These are phyloP conservation scores for Colletotrichum karsti DNA, from an alignment of 2,329 filamentous ascomycete genomes.

Conservation along the genomic window DNA sequence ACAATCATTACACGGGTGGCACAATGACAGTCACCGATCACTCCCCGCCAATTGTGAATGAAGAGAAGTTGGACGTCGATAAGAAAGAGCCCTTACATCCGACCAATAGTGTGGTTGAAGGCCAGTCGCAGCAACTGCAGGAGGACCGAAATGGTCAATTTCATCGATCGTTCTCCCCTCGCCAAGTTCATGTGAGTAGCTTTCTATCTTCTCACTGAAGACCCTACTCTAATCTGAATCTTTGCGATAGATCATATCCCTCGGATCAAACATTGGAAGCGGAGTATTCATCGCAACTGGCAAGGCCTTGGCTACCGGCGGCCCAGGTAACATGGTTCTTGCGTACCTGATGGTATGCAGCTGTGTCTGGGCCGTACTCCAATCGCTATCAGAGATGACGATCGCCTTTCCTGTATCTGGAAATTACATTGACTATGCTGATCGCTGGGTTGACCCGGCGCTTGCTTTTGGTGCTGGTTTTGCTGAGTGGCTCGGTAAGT, in stretches of 20 bases:
- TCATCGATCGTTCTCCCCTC: not conserved
- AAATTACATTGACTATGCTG: slow-evolving; percentile 46
- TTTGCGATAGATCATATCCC: slow-evolving; percentile 33
- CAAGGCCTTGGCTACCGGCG: slow-evolving; percentile 39
- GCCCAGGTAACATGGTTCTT: slow-evolving; percentile 40
- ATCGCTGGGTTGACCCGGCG: slow-evolving; percentile 46
- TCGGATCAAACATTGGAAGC: slow-evolving; percentile 42
- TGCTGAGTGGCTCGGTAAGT: slow-evolving; percentile 34
- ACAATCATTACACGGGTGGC: not conserved
- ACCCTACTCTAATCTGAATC: not conserved
- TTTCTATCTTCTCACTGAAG: not conserved
- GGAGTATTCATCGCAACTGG: slow-evolving; percentile 47
- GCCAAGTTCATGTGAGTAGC: slow-evolving; percentile 1
- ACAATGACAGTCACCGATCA: not conserved
- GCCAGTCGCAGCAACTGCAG: not conserved
- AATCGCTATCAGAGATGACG: slow-evolving; percentile 43
- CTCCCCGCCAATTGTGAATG: not conserved
- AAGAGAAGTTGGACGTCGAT: not conserved
- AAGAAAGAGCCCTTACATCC: not conserved
- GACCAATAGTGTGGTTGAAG: not conserved
- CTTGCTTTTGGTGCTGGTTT: slow-evolving; percentile 47
- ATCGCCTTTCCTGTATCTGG: slow-evolving; percentile 44
- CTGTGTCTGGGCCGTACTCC: slow-evolving; percentile 20
- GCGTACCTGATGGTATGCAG: slow-evolving; percentile 38
- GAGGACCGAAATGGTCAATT: slow-evolving; percentile 1